A percentile compares a stretch with the other conserved stretches of the same genome.
phyloP scores from a whole-genome alignment of 2,329 filamentous ascomycete species.

The Aspergillus ochraceus region DNA sequence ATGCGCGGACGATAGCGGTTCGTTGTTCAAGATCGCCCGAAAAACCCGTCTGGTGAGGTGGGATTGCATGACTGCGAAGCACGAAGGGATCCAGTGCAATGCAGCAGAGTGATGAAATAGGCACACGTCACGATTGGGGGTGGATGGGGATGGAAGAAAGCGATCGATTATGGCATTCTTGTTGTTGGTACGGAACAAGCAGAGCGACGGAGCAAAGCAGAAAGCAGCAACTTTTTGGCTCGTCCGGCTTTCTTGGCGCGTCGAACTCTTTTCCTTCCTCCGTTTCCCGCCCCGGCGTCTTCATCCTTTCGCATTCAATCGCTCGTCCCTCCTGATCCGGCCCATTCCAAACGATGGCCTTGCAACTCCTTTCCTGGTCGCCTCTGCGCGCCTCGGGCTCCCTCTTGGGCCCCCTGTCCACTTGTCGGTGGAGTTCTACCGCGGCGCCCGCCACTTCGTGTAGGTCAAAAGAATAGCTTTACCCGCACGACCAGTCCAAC shows the following conservation, averaged over 20 bases:
- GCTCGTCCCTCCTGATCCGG: neutral
- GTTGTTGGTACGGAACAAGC: neutral
- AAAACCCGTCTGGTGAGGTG: conserved; percentile 47
- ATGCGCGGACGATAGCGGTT: conserved; percentile 42
- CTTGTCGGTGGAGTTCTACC: conserved; percentile 38
- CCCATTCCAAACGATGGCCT: conserved; percentile 24
- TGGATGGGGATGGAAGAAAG: too few species aligned
- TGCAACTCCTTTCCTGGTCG: conserved; percentile 28
- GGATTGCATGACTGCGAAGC: conserved; percentile 40
- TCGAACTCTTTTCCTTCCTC: neutral
- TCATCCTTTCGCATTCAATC: neutral
- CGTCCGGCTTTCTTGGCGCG: neutral
- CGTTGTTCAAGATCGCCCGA: conserved; percentile 45
- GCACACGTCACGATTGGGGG: neutral
- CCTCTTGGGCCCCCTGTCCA: conserved; percentile 19
- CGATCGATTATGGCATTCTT: neutral
- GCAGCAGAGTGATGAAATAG: neutral
- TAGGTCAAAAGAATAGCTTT: neutral
- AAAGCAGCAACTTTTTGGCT: neutral
- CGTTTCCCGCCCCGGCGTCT: neutral
- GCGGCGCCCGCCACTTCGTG: conserved; percentile 23
- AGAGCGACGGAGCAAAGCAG: neutral
- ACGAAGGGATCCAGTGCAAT: neutral
- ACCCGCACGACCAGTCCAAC: too few species aligned
- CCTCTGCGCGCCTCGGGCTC: conserved; percentile 26